A percentile compares a stretch with the other conserved stretches of the same genome.
Conservation (phyloP, 1,284 basidiomycete species). For the Garcileccinum viscosum region DNA sequence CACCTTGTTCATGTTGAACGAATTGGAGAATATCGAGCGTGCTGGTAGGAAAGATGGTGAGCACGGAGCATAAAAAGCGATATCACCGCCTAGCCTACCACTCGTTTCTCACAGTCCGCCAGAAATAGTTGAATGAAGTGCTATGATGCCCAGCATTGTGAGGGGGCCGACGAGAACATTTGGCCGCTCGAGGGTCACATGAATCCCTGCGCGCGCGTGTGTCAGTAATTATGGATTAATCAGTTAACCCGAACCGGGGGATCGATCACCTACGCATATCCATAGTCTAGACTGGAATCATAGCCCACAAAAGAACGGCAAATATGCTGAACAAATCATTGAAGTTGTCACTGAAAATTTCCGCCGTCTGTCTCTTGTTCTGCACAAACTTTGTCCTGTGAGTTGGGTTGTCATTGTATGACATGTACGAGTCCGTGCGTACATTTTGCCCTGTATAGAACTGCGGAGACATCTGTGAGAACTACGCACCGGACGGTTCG, state of each 20-base stretch:
- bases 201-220: not conserved
- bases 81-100: not conserved
- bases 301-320: not conserved
- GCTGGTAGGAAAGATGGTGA: not conserved
- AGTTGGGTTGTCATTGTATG: not conserved
- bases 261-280: too few species aligned
- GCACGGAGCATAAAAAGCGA: not conserved
- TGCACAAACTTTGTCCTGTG: not conserved
- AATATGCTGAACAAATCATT: not conserved
- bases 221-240: not conserved
- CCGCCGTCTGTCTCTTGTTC: not conserved
- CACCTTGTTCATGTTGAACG: constrained; percentile 16
- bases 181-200: constrained; percentile 16
- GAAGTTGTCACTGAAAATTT: not conserved
- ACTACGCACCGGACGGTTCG: not conserved
- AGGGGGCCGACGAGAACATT: not conserved
- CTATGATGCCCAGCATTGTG: not conserved
- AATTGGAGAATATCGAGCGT: constrained; percentile 1
- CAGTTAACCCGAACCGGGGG: not conserved
- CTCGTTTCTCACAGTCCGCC: not conserved
- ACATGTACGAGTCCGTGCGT: not conserved
- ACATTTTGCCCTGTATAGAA: not conserved
- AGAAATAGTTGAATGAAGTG: constrained; percentile 5
- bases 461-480: not conserved
- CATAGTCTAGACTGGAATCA: too few species aligned